These are phyloP conservation scores for Sporobolomyces pararoseus DNA, from an alignment of 768 basidiomycete genomes.

Conservation along the genomic window DNA sequence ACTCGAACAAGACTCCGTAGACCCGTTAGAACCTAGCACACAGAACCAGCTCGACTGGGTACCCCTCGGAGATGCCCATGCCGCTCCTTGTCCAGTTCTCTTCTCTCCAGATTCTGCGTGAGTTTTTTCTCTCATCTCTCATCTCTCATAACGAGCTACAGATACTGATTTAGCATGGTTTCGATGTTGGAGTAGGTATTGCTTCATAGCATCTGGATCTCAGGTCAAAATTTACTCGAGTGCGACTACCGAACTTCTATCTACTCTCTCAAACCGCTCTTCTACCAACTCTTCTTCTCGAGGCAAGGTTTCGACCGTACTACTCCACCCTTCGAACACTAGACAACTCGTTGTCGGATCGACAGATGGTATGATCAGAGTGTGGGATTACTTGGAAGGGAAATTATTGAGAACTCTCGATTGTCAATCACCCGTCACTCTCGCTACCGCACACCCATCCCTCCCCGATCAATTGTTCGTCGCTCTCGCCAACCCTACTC, in stretches of 20 bases:
- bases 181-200: constrained; percentile 58
- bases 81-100: constrained; percentile 28
- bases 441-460: constrained; percentile 66
- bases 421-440: constrained; percentile 65
- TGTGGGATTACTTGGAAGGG: constrained; percentile 93
- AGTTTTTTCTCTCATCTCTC: constrained; percentile 3
- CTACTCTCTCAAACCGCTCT: constrained; percentile 62
- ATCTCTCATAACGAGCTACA: background rate
- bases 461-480: constrained; percentile 70
- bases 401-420: constrained; percentile 69
- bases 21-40: background rate
- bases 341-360: constrained; percentile 86
- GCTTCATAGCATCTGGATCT: constrained; percentile 77
- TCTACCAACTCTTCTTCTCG: constrained; percentile 36
- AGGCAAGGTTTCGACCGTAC: constrained; percentile 63
- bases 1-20: background rate
- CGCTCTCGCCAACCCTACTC: constrained; percentile 48
- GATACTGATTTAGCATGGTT: too few species aligned
- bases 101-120: constrained; percentile 32
- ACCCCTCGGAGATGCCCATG: constrained; percentile 10
- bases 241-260: constrained; percentile 70
- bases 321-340: constrained; percentile 76
- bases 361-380: constrained; percentile 71
- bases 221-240: constrained; percentile 82
- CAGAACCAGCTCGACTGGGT: constrained; percentile 18